A percentile compares a stretch with the other conserved stretches of the same genome.
Evolutionary conservation across 2,329 filamentous ascomycete genomes (phyloP).

Genomic region (Alternaria burnsii): DNA sequence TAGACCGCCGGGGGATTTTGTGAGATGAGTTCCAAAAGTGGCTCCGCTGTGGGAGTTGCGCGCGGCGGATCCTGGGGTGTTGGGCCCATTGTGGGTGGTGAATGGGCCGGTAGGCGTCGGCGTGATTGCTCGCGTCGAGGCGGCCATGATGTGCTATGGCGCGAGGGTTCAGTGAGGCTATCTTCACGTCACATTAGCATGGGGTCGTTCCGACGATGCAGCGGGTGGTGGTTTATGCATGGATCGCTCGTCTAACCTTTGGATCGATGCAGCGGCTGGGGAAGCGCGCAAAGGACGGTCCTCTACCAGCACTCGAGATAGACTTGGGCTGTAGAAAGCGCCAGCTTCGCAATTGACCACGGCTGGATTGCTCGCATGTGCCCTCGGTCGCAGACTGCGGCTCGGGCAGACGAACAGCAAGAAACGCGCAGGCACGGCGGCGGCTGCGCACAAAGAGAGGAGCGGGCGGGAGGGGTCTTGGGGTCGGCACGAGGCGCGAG

Average conservation of each 20-base stretch:
- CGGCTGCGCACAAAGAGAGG: constrained; percentile 11
- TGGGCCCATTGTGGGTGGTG: constrained; percentile 49
- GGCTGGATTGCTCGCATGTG: constrained; percentile 15
- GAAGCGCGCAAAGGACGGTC: constrained; percentile 18
- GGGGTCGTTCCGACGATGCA: neutral
- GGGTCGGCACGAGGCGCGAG: neutral
- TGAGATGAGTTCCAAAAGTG: constrained; percentile 50
- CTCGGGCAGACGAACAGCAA: constrained; percentile 13
- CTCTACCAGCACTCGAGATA: constrained; percentile 21
- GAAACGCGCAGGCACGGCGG: constrained; percentile 2
- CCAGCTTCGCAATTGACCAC: constrained; percentile 28
- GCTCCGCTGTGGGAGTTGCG: constrained; percentile 39
- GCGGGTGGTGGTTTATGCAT: constrained; percentile 4
- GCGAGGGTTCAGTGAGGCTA: constrained; percentile 4
- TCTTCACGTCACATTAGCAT: constrained; percentile 24
- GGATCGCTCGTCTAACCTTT: constrained; percentile 27
- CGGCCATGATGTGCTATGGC: constrained; percentile 49
- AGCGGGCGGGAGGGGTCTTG: constrained; percentile 14
- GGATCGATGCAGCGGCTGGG: constrained; percentile 20
- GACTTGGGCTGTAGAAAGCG: constrained; percentile 17
- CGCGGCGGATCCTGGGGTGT: constrained; percentile 50
- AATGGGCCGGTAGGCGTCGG: constrained; percentile 54
- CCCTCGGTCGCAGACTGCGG: constrained; percentile 21
- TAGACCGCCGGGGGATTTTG: constrained; percentile 54
- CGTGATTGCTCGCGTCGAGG: constrained; percentile 55